Evolutionary conservation across 176 grass and related monocot genomes (phyloP), one percentile per base, ranked within the genome.

Genomic region (Eleusine indica): DNA sequence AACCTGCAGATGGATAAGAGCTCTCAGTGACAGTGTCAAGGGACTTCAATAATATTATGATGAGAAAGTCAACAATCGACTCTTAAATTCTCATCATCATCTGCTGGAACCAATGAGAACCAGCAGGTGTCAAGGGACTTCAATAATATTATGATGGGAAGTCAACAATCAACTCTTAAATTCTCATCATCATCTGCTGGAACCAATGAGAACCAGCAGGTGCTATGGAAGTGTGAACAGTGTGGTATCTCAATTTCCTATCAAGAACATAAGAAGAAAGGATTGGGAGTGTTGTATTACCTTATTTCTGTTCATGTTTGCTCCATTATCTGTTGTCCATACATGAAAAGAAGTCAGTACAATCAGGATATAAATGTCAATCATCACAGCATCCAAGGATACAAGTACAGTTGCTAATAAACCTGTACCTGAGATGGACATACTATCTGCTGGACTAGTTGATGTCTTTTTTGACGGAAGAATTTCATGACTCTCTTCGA

Each of bases 401-500:
- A 70, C 44, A 64, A 63, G 60, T 3, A 63, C 22, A 63, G 9
- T 76, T 80, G 65, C 48, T 69, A 57, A 85, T 58, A 85, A 60
- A 69, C 71, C 60, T 22, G 69, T 89, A 69, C 83, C 84, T 91
- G 84, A 83, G 37, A 88, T 49, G 85, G 80, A 86, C 43, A 80
- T 43, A 73, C 82, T 76, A 51, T 91, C 78, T 79, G 61, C 68
- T 68, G 19, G 80, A 80, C 70, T 61, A 79, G 37, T 89, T 83
- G 70, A 80, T 69, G 52, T 22, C 63, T 61, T 88, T 87, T 85
- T 90, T 38, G 82, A 71, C 44, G 51, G 85, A 87, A 89, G 54
- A 43, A 71, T 92, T 61, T 89, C 82, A 78, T 64, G 69, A 66
- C 37, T 35, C 19, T 91, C 89, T 30, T 95, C 91, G 83, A 80